phyloP scores from a whole-genome alignment of 1,139 yeast genomes.

The Pichia sp. region DNA sequence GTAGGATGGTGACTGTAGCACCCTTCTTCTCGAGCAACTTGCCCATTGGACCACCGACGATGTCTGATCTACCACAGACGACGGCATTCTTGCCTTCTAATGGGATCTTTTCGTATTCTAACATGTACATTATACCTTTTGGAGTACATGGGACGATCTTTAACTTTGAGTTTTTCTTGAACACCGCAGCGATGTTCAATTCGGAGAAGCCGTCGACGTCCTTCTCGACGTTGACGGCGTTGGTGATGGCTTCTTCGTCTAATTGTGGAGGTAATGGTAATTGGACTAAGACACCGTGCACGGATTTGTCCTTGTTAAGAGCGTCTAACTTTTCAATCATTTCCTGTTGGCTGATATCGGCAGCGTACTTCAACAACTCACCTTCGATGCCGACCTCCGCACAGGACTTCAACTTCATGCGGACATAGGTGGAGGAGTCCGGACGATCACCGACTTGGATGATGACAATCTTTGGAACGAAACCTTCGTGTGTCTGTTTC shows the following conservation, averaged over 20 bases:
- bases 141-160: constrained; percentile 79
- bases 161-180: constrained; percentile 73
- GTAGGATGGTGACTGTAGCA: constrained; percentile 76
- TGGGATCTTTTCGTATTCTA: constrained; percentile 59
- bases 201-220: constrained; percentile 84
- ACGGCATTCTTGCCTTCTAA: constrained; percentile 71
- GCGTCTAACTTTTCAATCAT: constrained; percentile 53
- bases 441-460: constrained; percentile 77
- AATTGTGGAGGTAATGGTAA: constrained; percentile 71
- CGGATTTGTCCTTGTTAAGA: constrained; percentile 60
- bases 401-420: constrained; percentile 74
- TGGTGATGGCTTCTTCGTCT: constrained; percentile 66
- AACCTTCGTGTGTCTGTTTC: constrained; percentile 48
- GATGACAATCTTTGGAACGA: constrained; percentile 64
- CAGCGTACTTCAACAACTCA: constrained; percentile 55
- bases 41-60: constrained; percentile 80
- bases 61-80: constrained; percentile 78
- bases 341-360: constrained; percentile 53
- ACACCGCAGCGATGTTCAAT: constrained; percentile 71
- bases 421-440: constrained; percentile 75
- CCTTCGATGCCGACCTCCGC: constrained; percentile 64
- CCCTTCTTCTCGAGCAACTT: constrained; percentile 68
- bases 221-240: constrained; percentile 63
- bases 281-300: constrained; percentile 72
- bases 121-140: constrained; percentile 66